These are phyloP conservation scores for Penicillium nucicola DNA, from an alignment of 495 filamentous ascomycete species.

Conservation along the genomic window DNA sequence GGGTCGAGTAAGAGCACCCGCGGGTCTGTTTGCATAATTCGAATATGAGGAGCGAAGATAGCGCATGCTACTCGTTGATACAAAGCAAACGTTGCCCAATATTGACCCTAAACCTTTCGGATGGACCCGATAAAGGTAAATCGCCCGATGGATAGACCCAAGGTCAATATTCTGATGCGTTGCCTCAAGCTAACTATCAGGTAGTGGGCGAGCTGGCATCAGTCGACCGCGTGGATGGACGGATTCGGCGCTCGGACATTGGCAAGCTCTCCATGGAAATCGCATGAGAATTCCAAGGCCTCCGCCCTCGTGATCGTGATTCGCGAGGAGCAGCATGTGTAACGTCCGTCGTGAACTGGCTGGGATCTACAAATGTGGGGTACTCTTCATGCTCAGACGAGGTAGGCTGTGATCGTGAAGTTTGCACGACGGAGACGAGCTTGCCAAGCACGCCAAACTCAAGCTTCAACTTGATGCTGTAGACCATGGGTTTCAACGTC, in stretches of 20 bases:
- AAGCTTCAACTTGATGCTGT: constrained; percentile 62
- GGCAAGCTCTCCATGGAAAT: constrained; percentile 36
- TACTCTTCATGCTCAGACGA: constrained; percentile 35
- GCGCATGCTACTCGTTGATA: background rate
- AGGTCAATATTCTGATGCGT: background rate
- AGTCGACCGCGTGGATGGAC: constrained; percentile 18
- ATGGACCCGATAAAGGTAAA: no score
- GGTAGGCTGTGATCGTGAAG: constrained; percentile 26
- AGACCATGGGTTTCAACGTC: constrained; percentile 54
- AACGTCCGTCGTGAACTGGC: constrained; percentile 34
- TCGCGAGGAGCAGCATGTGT: constrained; percentile 31
- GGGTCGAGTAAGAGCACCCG: no score
- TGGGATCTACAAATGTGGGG: constrained; percentile 38
- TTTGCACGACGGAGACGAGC: constrained; percentile 36
- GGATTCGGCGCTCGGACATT: constrained; percentile 23
- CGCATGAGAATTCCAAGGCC: constrained; percentile 22
- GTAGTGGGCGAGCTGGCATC: constrained; percentile 13
- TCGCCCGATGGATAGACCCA: background rate
- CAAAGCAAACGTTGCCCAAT: no score
- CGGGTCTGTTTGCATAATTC: no score
- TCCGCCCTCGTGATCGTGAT: constrained; percentile 10
- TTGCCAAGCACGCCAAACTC: constrained; percentile 57
- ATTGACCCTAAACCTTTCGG: no score
- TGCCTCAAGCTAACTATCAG: constrained; percentile 2
- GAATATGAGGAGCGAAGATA: background rate